These are phyloP conservation scores for Luvunga scandens DNA, from an alignment of 345 rosid species.

Conservation along the genomic window DNA sequence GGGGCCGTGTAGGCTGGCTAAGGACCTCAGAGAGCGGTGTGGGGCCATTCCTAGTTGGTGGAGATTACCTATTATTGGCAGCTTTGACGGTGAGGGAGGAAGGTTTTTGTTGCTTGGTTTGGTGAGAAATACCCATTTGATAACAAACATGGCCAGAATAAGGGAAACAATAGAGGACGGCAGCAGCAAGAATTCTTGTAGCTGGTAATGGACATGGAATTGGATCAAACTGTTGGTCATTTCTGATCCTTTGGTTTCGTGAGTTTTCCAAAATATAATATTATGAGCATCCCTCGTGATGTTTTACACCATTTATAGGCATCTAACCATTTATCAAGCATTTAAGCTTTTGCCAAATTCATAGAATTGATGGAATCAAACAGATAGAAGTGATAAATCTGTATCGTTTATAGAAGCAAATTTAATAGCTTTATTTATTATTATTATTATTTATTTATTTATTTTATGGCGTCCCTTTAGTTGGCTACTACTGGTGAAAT, in stretches of 20 bases:
- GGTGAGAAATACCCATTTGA: neutral
- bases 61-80: slow-evolving; percentile 21
- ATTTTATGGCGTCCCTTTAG: neutral
- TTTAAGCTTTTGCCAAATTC: neutral
- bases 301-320: neutral
- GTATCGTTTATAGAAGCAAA: neutral
- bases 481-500: neutral
- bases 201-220: neutral
- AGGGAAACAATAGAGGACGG: neutral
- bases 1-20: slow-evolving; percentile 15
- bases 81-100: slow-evolving; percentile 23
- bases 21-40: slow-evolving; percentile 12
- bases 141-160: neutral
- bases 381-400: neutral
- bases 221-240: neutral
- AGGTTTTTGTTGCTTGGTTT: neutral
- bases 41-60: slow-evolving; percentile 14
- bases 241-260: neutral
- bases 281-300: neutral
- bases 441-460: neutral
- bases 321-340: neutral
- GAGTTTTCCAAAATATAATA: no score
- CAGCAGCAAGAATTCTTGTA: neutral
- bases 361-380: neutral
- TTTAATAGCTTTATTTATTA: neutral